Evolutionary conservation across 768 basidiomycete genomes (phyloP), one percentile per base, ranked within the genome.

Genomic region (Ephemerocybe angulata): DNA sequence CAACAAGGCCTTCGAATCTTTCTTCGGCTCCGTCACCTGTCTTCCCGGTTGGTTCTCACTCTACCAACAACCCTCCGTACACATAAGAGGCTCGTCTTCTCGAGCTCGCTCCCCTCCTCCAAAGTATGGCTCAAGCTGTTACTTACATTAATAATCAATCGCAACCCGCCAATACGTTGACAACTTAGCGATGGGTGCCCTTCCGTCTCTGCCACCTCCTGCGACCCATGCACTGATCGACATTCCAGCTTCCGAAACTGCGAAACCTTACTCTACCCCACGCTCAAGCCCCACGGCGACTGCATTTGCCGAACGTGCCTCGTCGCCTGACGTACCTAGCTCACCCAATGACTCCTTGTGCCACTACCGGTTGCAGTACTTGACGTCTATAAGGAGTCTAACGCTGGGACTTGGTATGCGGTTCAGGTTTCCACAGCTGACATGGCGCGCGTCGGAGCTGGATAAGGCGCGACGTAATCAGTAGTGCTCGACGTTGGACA

Each of bases 11-110:
- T 98, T 99, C 72, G 97, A 98, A 72, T 86, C 83, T 62, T 79
- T 98, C 10, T 99, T 99, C 65, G 95, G 95, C 47, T 97, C 94
- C 13, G 96, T 99, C 58, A 98, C 95, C 38, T 99, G 97, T 83
- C 78, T 98, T 57, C 96, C 97, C 21, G 96, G 97, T 76, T 98
- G 96, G 81, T 99, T 98, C 79, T 94, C 95, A 0, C 86, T 99
- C 59, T 53, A 53, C 27, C 40, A 44, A 22, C 21, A 27, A 48
- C 19, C 28, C 55, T 51, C 48, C 17, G 35, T 12, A 10, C 29
- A 40, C 11, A 12, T 24, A 8, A 21, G 41, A 29, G 40, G 27
- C 11, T 25, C 28, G 31, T 13, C 48, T 29, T 33, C 28, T 22
- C 48, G 1, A 13, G 19, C 19, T 3, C 31, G 19, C 13, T 35